Evolutionary conservation across 306 rosid species (phyloP).

Genomic region (Casuarina glauca): DNA sequence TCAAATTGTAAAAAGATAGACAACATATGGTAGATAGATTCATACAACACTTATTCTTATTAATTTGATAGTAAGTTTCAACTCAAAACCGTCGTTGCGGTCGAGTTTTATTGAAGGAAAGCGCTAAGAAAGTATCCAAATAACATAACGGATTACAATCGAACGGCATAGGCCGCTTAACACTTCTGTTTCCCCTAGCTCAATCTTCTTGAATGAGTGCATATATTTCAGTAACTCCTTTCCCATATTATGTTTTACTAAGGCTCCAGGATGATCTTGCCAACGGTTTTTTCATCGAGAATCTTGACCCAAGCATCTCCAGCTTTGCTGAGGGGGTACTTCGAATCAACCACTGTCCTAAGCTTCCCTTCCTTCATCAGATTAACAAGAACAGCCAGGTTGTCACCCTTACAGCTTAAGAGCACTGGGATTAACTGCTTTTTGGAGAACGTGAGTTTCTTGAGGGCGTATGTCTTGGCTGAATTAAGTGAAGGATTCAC

Average conservation of each 20-base stretch:
- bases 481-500: slow-evolving; percentile 41
- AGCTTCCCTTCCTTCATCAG: slow-evolving; percentile 62
- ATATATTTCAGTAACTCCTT: no score
- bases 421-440: slow-evolving; percentile 50
- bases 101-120: no score
- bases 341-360: slow-evolving; percentile 53
- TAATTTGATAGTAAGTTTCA: no score
- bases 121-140: no score
- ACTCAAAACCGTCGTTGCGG: no score
- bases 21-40: no score
- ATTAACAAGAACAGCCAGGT: slow-evolving; percentile 41
- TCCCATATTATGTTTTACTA: background rate
- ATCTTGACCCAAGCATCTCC: slow-evolving; percentile 82
- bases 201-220: no score
- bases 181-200: no score
- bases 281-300: slow-evolving; percentile 59
- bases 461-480: slow-evolving; percentile 28
- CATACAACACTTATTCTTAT: no score
- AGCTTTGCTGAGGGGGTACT: slow-evolving; percentile 58
- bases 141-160: no score
- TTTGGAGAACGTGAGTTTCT: slow-evolving; percentile 56
- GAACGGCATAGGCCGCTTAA: no score
- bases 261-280: slow-evolving; percentile 67
- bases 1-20: no score
- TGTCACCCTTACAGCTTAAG: slow-evolving; percentile 34